These are phyloP conservation scores for Auriscalpium orientale DNA, from an alignment of 768 basidiomycete species.

Conservation along the genomic window DNA sequence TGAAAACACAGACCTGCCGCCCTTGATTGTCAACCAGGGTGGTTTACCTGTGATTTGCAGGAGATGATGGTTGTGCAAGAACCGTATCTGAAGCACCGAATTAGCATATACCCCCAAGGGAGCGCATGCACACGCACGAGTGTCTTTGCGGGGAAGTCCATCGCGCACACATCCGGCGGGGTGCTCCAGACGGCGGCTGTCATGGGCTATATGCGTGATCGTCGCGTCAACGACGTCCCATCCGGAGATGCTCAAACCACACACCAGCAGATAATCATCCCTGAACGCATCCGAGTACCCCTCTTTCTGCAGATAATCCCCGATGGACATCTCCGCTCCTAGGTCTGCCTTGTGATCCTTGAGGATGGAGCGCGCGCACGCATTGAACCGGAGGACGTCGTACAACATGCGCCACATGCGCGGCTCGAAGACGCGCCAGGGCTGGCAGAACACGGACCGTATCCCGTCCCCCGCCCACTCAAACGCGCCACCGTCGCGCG, in stretches of 20 bases:
- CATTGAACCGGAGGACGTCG: slow-evolving; percentile 67
- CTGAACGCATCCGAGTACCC: slow-evolving; percentile 62
- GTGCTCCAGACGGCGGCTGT: slow-evolving; percentile 79
- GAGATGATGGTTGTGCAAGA: slow-evolving; percentile 69
- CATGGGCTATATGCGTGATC: slow-evolving; percentile 43
- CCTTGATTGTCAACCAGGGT: slow-evolving; percentile 63
- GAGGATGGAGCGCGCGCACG: slow-evolving; percentile 48
- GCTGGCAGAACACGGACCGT: slow-evolving; percentile 59
- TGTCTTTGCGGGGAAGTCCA: slow-evolving; percentile 66
- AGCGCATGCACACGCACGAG: slow-evolving; percentile 31
- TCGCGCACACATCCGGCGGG: slow-evolving; percentile 57
- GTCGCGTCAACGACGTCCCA: neutral
- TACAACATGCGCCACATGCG: slow-evolving; percentile 68
- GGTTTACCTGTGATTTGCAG: slow-evolving; percentile 66
- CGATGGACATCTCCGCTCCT: slow-evolving; percentile 33
- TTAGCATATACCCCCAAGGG: neutral
- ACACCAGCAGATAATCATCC: slow-evolving; percentile 69
- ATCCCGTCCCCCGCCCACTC: slow-evolving; percentile 73
- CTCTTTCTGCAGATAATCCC: slow-evolving; percentile 51
- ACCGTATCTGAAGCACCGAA: slow-evolving; percentile 40
- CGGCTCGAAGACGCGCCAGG: slow-evolving; percentile 50
- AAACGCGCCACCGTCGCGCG: slow-evolving; percentile 58
- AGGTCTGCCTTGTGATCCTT: slow-evolving; percentile 14
- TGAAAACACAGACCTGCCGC: slow-evolving; percentile 48
- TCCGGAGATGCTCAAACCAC: slow-evolving; percentile 14